Base-by-base conservation (phyloP, 139 green algal genomes). In the Limnomonas spitsbergensis region DNA sequence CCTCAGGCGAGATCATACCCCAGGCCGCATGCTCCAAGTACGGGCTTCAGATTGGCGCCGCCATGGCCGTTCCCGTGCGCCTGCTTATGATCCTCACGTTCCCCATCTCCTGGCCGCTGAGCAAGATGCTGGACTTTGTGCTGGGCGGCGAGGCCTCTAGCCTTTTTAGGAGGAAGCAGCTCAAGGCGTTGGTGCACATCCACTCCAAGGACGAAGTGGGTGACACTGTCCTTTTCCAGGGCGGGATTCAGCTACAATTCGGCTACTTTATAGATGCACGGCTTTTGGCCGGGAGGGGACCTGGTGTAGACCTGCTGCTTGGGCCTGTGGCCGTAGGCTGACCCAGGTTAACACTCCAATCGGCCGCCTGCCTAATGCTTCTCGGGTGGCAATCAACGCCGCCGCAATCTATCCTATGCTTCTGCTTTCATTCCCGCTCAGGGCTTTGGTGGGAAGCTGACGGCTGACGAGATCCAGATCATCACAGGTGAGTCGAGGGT, bases 11-110 rank as follows among this genome's bases (percentile, higher is more conserved):
- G 83, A 91, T 95, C 53, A 56, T 92, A 6, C 92, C 93, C 2
- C 91, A 95, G 73, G 91, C 94, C 0, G 71, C 94, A 0, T 99
- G 95, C 86, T 94, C 90, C 1, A 78, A 89, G 14, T 89, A 97
- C 77, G 94, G 91, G 26, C 87, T 97, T 35, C 67, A 76, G 24
- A 72, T 80, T 26, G 66, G 79, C 35, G 68, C 73, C 40, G 6
- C 35, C 38, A 77, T 78, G 72, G 56, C 52, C n/a, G 0, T 42
- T 2, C 78, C 70, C 29, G 68, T 78, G 73, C 74, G 74, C 37
- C n/a, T 77, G 4, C 70, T 77, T 4, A 77, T 77, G 70, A 66
- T 77, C 40, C 26, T 77, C 6, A 77, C 70, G 73, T 20, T 20
- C 6, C 73, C 73, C 2, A 47, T 78, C 42, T 71, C 73, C 53